Percentiles rank a stretch among this genome's conserved stretches.
Evolutionary conservation across 345 rosid genomes (phyloP).

Genomic region (Pugionium cornutum): DNA sequence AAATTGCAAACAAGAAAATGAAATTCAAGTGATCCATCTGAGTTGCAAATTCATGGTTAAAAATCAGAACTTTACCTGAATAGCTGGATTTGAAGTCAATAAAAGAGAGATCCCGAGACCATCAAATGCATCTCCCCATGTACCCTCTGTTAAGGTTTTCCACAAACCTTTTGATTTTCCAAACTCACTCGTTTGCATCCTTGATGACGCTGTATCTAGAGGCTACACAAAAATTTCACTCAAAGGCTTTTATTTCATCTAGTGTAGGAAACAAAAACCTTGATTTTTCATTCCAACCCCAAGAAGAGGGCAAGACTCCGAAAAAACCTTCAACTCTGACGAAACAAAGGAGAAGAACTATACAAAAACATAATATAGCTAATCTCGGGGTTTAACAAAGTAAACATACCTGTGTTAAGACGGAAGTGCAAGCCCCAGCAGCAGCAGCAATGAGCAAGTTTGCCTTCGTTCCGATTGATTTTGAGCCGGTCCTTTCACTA

Average conservation of each 20-base stretch:
- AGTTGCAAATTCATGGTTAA: background rate
- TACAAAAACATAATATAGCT: too few relatives aligned
- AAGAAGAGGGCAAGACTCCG: too few relatives aligned
- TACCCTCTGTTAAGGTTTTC: constrained; percentile 67
- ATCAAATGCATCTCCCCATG: constrained; percentile 78
- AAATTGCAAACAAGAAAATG: background rate
- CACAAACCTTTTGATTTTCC: constrained; percentile 94
- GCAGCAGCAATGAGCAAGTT: constrained; percentile 84
- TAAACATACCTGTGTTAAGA: constrained; percentile 60
- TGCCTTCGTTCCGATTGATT: constrained; percentile 69
- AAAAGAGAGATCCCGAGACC: constrained; percentile 94
- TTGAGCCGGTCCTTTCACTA: constrained; percentile 65
- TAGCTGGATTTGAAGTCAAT: constrained; percentile 87
- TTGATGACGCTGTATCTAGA: constrained; percentile 90
- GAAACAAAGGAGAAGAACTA: background rate
- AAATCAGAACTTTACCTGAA: constrained; percentile 56
- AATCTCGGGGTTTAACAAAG: too few relatives aligned
- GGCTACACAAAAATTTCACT: constrained; percentile 53
- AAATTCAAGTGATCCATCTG: background rate
- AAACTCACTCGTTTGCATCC: constrained; percentile 93
- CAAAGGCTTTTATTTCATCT: background rate
- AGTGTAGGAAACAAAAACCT: background rate
- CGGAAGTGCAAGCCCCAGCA: constrained; percentile 86
- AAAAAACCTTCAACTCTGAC: too few relatives aligned
- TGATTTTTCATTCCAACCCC: background rate